These are phyloP conservation scores for Agrocybe chaxingu DNA, from an alignment of 768 basidiomycete genomes.

Conservation along the genomic window DNA sequence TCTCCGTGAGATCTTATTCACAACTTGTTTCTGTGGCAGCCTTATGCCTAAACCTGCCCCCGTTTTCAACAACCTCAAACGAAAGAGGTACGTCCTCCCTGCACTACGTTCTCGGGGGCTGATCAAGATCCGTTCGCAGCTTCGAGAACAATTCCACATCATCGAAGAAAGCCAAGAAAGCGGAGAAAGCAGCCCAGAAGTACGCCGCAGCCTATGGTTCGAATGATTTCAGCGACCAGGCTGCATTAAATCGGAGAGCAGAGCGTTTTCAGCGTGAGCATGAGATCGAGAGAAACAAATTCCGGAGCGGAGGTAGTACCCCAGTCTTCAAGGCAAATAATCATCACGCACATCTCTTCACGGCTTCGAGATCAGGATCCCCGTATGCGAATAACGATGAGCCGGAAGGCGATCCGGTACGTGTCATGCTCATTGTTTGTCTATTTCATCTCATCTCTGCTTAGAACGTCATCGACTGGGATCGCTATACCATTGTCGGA, in stretches of 20 bases:
- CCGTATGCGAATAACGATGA: constrained; percentile 51
- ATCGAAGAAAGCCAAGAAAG: constrained; percentile 43
- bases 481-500: constrained; percentile 92
- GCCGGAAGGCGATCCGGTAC: constrained; percentile 69
- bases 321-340: constrained; percentile 41
- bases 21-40: constrained; percentile 29
- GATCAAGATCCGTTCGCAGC: constrained; percentile 16
- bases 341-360: constrained; percentile 52
- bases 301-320: constrained; percentile 23
- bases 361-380: constrained; percentile 47
- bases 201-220: constrained; percentile 33
- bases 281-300: constrained; percentile 68
- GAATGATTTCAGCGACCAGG: constrained; percentile 61
- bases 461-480: constrained; percentile 97
- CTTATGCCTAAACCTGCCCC: constrained; percentile 59
- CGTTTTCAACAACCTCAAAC: constrained; percentile 54
- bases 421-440: constrained; percentile 21
- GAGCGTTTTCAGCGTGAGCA: constrained; percentile 90
- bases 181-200: constrained; percentile 58
- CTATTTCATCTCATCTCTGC: neutral
- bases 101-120: constrained; percentile 10
- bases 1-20: constrained; percentile 14
- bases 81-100: constrained; percentile 55
- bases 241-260: constrained; percentile 72
- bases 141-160: constrained; percentile 21